Percentiles rank a stretch among this genome's conserved stretches.
These are phyloP conservation scores for Diaporthe sp. DNA, from an alignment of 2,329 filamentous ascomycete genomes.

Conservation along the genomic window DNA sequence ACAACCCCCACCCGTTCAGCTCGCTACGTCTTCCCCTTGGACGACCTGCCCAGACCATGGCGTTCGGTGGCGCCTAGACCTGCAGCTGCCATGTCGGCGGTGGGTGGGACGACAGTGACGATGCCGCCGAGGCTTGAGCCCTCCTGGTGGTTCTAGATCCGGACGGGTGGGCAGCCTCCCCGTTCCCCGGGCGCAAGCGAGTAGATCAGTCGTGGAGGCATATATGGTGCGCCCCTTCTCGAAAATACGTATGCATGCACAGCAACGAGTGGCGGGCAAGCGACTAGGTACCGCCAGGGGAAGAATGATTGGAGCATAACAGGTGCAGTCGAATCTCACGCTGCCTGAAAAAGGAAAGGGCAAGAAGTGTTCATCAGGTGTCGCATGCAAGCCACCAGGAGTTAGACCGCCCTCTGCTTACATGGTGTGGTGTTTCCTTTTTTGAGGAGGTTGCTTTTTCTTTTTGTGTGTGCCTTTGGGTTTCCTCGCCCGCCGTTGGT, in stretches of 20 bases:
- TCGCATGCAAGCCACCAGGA: constrained; percentile 4
- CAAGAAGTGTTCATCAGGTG: background rate
- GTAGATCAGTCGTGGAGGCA: background rate
- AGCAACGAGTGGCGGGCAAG: background rate
- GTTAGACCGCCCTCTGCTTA: background rate
- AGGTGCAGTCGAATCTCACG: background rate
- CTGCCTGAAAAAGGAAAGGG: background rate
- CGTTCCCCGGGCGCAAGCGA: background rate
- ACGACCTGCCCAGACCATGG: background rate
- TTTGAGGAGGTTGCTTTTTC: background rate
- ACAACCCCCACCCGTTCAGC: background rate
- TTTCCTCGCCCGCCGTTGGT: background rate
- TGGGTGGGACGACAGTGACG: background rate
- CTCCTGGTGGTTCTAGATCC: background rate
- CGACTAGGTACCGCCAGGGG: background rate
- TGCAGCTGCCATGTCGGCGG: constrained; percentile 7
- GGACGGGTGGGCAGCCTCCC: background rate
- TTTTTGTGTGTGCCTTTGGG: too few relatives aligned
- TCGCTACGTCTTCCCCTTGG: background rate
- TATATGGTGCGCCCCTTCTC: background rate
- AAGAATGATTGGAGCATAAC: background rate
- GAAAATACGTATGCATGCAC: background rate
- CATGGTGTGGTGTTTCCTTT: background rate
- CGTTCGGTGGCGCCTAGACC: background rate
- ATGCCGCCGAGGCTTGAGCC: background rate